phyloP scores from a whole-genome alignment of 306 rosid genomes.

The Cicer yamashitae region DNA sequence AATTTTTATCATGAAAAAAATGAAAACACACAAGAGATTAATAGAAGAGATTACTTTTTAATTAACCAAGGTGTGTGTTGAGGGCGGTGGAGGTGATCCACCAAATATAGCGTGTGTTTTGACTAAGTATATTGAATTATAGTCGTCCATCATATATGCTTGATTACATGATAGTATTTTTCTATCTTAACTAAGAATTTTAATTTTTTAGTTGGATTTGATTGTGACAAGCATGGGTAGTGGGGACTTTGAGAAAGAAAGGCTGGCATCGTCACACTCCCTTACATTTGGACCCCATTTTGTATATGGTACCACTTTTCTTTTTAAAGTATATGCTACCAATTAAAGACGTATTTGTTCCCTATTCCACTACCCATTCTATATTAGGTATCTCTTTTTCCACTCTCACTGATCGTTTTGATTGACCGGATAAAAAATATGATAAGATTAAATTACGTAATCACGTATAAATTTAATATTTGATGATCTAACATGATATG shows the following conservation, averaged over 20 bases:
- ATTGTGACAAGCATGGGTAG: constrained; percentile 16
- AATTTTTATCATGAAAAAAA: not conserved
- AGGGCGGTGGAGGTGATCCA: constrained; percentile 26
- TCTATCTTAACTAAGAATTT: constrained; percentile 2
- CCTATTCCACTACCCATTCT: too few species aligned
- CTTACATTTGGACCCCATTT: not conserved
- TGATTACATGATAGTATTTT: constrained; percentile 24
- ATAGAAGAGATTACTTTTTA: not conserved
- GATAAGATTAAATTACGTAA: too few species aligned
- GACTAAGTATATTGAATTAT: constrained; percentile 29
- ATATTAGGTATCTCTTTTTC: too few species aligned
- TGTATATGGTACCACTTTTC: not conserved
- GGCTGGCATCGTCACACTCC: not conserved
- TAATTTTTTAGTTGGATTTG: constrained; percentile 19
- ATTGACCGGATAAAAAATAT: too few species aligned
- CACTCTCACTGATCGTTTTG: too few species aligned
- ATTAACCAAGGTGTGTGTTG: not conserved
- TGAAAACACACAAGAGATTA: not conserved
- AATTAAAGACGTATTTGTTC: too few species aligned
- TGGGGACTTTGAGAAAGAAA: constrained; percentile 1
- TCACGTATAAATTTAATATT: too few species aligned
- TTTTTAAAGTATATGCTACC: too few species aligned
- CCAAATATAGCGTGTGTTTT: constrained; percentile 22
- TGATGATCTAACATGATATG: too few species aligned
- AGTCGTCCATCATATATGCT: not conserved